A percentile compares a stretch with the other conserved stretches of the same genome.
These are phyloP conservation scores for Diplotaxis tenuifolia DNA, from an alignment of 345 rosid genomes.

Conservation along the genomic window DNA sequence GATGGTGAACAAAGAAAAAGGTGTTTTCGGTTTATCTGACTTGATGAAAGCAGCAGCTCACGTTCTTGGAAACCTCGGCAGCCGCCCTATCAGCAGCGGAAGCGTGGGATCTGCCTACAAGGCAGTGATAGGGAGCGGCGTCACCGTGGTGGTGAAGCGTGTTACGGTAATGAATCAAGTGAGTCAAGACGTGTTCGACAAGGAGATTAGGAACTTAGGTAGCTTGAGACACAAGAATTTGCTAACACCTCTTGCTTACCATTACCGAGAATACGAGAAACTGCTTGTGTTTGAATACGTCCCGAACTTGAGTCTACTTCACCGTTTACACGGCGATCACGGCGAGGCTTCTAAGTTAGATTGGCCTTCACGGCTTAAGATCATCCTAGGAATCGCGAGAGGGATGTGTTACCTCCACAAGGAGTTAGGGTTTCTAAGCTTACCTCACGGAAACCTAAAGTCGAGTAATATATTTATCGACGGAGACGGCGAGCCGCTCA, in stretches of 20 bases:
- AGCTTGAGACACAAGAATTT: conserved; percentile 50
- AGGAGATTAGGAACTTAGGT: conserved; percentile 54
- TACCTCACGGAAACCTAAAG: conserved; percentile 88
- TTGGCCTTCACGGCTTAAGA: conserved; percentile 61
- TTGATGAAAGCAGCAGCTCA: conserved; percentile 84
- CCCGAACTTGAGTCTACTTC: conserved; percentile 67
- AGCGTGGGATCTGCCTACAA: conserved; percentile 61
- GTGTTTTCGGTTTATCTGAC: conserved; percentile 58
- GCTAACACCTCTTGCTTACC: conserved; percentile 68
- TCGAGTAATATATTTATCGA: conserved; percentile 70
- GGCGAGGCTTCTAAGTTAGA: conserved; percentile 43
- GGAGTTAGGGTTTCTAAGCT: conserved; percentile 42
- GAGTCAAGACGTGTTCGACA: conserved; percentile 52
- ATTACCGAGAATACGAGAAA: conserved; percentile 69
- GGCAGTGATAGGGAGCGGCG: conserved; percentile 48
- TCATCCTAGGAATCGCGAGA: conserved; percentile 58
- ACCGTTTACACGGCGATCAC: conserved; percentile 61
- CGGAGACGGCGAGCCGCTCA: conserved; percentile 52
- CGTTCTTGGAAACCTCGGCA: conserved; percentile 40
- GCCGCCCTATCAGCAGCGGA: conserved; percentile 41
- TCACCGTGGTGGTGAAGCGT: conserved; percentile 67
- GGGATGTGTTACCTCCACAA: conserved; percentile 58
- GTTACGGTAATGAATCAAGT: conserved; percentile 54
- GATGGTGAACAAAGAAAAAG: conserved; percentile 56
- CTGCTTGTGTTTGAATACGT: conserved; percentile 53